Conservation (phyloP, 495 filamentous ascomycete species). For the Daldinia vernicosa region DNA sequence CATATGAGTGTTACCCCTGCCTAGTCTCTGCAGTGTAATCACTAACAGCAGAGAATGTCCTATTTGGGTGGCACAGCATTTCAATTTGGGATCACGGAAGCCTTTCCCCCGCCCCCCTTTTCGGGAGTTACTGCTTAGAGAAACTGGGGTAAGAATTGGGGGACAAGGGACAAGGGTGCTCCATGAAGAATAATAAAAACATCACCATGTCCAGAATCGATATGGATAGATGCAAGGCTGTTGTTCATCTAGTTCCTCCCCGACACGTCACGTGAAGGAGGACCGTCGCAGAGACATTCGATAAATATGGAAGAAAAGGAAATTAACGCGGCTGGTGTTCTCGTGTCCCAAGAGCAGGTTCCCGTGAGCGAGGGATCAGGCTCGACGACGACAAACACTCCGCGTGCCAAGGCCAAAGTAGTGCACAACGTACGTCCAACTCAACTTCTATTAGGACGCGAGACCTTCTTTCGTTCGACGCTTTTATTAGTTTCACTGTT, state of each 20-base stretch:
- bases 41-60: slow-evolving; percentile 12
- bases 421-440: slow-evolving; percentile 61
- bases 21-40: slow-evolving; percentile 9
- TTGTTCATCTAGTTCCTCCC: background rate
- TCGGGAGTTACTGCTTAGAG: slow-evolving; percentile 30
- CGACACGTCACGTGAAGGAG: slow-evolving; percentile 1
- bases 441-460: background rate
- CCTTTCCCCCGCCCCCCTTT: slow-evolving; percentile 23
- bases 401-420: slow-evolving; percentile 56
- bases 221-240: background rate
- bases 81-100: slow-evolving; percentile 22
- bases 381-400: slow-evolving; percentile 48
- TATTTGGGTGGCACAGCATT: slow-evolving; percentile 17
- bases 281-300: background rate
- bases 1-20: slow-evolving; percentile 26
- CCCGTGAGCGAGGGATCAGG: slow-evolving; percentile 48
- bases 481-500: slow-evolving; percentile 5
- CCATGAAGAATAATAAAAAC: slow-evolving; percentile 31
- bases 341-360: slow-evolving; percentile 37
- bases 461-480: background rate
- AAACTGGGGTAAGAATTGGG: slow-evolving; percentile 23
- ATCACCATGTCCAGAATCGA: slow-evolving; percentile 11
- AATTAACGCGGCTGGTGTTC: slow-evolving; percentile 14
- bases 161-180: slow-evolving; percentile 15
- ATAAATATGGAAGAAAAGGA: slow-evolving; percentile 40